phyloP scores from a whole-genome alignment of 2,329 filamentous ascomycete species.

The Aspergillus aculeatinus region DNA sequence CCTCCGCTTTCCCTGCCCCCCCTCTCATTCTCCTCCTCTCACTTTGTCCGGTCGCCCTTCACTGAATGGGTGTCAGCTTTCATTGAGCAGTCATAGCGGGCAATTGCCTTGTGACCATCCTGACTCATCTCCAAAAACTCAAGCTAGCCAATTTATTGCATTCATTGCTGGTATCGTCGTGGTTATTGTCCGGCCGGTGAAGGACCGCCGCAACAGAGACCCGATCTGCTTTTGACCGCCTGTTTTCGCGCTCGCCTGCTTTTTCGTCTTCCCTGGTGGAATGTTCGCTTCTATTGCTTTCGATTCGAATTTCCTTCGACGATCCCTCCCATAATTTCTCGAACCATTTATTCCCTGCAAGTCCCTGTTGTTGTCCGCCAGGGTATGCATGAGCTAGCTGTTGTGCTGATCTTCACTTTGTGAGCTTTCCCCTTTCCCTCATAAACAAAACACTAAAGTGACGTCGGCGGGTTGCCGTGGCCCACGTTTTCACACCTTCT shows the following conservation, averaged over 20 bases:
- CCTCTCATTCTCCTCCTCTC: not conserved
- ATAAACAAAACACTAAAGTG: slow-evolving; percentile 18
- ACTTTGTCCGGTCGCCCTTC: not conserved
- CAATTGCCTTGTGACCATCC: not conserved
- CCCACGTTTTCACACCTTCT: not conserved
- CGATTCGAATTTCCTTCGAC: slow-evolving; percentile 1
- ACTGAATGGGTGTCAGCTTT: not conserved
- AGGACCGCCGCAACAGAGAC: not conserved
- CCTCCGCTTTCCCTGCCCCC: not conserved
- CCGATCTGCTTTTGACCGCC: slow-evolving; percentile 17
- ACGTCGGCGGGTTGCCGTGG: slow-evolving; percentile 13
- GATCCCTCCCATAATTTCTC: not conserved
- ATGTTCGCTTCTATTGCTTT: slow-evolving; percentile 8
- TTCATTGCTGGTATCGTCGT: not conserved
- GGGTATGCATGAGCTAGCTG: slow-evolving; percentile 6
- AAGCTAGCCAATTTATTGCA: not conserved
- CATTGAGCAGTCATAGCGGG: not conserved
- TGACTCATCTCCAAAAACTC: not conserved
- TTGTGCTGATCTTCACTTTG: slow-evolving; percentile 6
- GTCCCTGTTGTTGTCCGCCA: not conserved
- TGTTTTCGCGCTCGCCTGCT: not conserved
- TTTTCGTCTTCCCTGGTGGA: not conserved
- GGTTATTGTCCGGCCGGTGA: not conserved
- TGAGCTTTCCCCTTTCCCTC: not conserved
- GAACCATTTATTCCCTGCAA: not conserved